Evolutionary conservation across 768 basidiomycete species (phyloP).

Genomic region (Antrodiella citrinella): DNA sequence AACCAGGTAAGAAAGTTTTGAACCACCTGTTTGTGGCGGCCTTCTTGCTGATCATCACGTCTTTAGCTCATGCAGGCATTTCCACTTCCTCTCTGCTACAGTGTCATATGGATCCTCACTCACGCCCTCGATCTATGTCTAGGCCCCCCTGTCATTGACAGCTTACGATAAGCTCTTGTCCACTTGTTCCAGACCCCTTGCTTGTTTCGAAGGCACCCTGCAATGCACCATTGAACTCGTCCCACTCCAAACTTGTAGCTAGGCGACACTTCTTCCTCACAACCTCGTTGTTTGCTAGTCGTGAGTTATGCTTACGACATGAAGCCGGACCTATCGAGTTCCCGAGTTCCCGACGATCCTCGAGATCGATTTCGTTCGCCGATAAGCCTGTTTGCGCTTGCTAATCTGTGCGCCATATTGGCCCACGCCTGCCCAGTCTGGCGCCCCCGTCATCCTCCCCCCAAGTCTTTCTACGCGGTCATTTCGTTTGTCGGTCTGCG

Average conservation of each 20-base stretch:
- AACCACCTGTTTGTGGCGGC: background rate
- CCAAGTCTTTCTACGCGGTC: background rate
- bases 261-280: background rate
- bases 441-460: background rate
- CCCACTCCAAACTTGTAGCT: background rate
- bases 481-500: background rate
- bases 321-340: background rate
- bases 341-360: background rate
- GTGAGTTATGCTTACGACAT: background rate
- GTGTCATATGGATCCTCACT: background rate
- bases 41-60: background rate
- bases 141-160: background rate
- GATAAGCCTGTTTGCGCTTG: no score
- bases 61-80: background rate
- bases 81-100: background rate
- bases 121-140: background rate
- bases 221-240: background rate
- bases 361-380: no score
- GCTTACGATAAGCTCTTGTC: background rate
- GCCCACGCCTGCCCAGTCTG: background rate
- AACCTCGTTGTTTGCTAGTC: background rate
- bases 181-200: background rate
- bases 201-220: background rate
- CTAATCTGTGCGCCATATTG: background rate
- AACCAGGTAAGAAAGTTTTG: no score